Conservation (phyloP, 192 early-diverging fungal species). For the Phlyctochytrium arcticum region DNA sequence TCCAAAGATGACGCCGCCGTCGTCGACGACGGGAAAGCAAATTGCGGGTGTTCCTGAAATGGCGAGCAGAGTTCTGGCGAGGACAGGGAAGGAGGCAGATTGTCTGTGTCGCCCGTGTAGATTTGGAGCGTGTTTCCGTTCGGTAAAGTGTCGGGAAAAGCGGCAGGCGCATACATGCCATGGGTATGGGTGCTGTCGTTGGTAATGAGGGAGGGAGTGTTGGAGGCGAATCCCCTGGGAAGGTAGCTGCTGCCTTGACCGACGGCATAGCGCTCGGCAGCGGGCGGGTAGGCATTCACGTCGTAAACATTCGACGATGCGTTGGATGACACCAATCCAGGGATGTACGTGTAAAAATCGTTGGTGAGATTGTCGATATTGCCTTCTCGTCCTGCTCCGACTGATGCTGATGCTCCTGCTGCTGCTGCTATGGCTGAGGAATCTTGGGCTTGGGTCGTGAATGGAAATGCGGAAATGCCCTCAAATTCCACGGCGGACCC, state of each 20-base stretch:
- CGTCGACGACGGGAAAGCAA: background rate
- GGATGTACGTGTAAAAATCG: too few species aligned
- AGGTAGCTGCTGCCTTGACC: too few species aligned
- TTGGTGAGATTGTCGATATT: too few species aligned
- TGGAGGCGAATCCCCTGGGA: too few species aligned
- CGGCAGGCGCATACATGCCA: background rate
- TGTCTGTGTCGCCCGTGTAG: background rate
- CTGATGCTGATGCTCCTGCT: too few species aligned
- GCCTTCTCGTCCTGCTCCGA: too few species aligned
- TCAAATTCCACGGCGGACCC: too few species aligned
- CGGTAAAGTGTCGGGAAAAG: background rate
- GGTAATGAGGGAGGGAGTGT: background rate
- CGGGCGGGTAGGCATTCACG: background rate
- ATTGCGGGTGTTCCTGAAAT: background rate
- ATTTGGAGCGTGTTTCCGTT: background rate
- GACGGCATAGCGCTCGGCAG: background rate
- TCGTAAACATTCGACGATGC: too few species aligned
- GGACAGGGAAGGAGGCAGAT: background rate
- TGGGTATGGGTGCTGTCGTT: background rate
- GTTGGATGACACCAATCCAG: too few species aligned
- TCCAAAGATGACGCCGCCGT: background rate
- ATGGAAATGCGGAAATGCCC: too few species aligned
- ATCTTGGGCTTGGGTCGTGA: too few species aligned
- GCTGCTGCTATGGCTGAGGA: too few species aligned
- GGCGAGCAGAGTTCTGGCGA: background rate